These are phyloP conservation scores for Heliosperma pusillum DNA, from an alignment of 148 eudicot genomes.

Conservation along the genomic window DNA sequence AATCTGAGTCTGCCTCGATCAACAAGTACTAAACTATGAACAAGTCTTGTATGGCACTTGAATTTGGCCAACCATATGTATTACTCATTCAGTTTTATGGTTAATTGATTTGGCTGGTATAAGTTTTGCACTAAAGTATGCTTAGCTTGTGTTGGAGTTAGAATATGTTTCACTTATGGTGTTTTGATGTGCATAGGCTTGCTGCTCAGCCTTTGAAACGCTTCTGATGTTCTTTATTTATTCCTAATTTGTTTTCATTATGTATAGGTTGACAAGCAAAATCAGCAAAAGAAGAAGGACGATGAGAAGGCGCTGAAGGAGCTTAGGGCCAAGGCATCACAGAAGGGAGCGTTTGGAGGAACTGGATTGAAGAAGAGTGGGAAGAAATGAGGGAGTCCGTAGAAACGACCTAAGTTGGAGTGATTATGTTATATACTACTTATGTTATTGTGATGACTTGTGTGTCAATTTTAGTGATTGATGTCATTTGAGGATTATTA, in stretches of 20 bases:
- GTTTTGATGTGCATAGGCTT: background rate
- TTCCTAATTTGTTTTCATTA: background rate
- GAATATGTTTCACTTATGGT: background rate
- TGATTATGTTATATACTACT: conserved; percentile 8
- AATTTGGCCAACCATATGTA: no score
- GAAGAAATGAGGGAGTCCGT: conserved; percentile 52
- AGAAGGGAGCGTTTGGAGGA: conserved; percentile 84
- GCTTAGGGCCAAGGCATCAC: conserved; percentile 80
- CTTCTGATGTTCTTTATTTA: background rate
- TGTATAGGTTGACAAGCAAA: conserved; percentile 67
- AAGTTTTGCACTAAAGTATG: no score
- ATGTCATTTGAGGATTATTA: conserved; percentile 9
- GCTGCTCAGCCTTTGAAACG: background rate
- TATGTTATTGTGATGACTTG: conserved; percentile 14
- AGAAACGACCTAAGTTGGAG: background rate
- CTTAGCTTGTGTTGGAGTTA: no score
- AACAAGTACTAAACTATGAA: no score
- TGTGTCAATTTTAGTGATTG: conserved; percentile 11
- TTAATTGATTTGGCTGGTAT: no score
- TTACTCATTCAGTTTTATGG: no score
- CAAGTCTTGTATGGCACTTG: no score
- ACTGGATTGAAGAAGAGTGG: conserved; percentile 97
- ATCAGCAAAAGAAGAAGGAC: conserved; percentile 87
- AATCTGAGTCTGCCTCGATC: no score
- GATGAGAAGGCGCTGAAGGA: conserved; percentile 96